phyloP scores from a whole-genome alignment of 352 stramenopile species.

The Phytophthora meadii region DNA sequence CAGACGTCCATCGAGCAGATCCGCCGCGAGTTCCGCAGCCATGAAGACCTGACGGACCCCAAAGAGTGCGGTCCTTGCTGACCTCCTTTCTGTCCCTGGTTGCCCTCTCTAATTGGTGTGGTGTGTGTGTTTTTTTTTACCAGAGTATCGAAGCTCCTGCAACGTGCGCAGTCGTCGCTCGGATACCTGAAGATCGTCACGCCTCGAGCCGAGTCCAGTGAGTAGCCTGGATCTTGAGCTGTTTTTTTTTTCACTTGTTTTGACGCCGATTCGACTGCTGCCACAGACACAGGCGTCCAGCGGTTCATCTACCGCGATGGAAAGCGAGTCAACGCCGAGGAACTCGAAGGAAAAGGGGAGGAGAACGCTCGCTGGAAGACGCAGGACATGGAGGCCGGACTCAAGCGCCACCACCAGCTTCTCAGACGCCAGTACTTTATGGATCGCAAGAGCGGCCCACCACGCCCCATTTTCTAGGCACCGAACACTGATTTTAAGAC shows the following conservation, averaged over 20 bases:
- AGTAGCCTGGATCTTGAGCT: conserved; percentile 1
- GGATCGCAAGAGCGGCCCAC: conserved; percentile 67
- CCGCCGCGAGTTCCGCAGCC: conserved; percentile 74
- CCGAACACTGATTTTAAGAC: conserved; percentile 5
- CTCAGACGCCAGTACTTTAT: conserved; percentile 88
- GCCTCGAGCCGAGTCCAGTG: conserved; percentile 63
- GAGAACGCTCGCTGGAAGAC: conserved; percentile 77
- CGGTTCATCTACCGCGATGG: conserved; percentile 87
- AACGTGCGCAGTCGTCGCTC: conserved; percentile 84
- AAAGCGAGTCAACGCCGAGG: conserved; percentile 61
- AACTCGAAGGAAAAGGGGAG: conserved; percentile 49
- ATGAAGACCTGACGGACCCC: conserved; percentile 62
- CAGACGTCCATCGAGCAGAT: conserved; percentile 75
- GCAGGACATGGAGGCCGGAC: conserved; percentile 71
- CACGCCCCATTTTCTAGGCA: conserved; percentile 51
- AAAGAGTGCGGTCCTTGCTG: conserved; percentile 57
- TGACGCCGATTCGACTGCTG: not conserved
- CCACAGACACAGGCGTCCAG: conserved; percentile 69
- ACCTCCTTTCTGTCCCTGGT: not conserved
- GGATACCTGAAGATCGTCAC: conserved; percentile 90
- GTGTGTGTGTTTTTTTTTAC: not conserved
- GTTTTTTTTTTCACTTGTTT: not conserved
- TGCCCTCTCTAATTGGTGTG: not conserved
- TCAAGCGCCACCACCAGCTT: conserved; percentile 79
- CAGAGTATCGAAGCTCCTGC: conserved; percentile 71